These are phyloP conservation scores for button mushroom (Agaricus bisporus) DNA, from an alignment of 768 basidiomycete species.

Conservation along the genomic window DNA sequence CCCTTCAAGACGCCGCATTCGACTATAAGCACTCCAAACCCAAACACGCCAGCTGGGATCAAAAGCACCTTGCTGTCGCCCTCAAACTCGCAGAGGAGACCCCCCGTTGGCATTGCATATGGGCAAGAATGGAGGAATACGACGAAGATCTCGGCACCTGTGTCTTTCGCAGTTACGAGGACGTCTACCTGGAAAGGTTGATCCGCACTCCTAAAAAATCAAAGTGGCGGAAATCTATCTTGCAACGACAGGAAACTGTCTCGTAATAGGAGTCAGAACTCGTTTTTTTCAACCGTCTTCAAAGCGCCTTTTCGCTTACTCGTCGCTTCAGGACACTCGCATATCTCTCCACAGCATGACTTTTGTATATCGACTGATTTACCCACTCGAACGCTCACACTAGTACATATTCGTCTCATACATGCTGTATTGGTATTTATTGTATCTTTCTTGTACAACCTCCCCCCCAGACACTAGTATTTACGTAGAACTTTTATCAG, in stretches of 20 bases:
- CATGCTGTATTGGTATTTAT: neutral
- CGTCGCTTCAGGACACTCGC: neutral
- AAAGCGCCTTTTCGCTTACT: neutral
- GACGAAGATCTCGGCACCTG: constrained; percentile 33
- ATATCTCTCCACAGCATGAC: neutral
- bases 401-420: neutral
- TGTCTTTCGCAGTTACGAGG: constrained; percentile 53
- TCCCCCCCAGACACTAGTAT: neutral
- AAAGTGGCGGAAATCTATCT: constrained; percentile 20
- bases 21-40: constrained; percentile 27
- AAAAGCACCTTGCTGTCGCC: constrained; percentile 42
- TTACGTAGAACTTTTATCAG: neutral
- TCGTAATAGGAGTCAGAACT: neutral
- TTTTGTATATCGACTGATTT: neutral
- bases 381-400: neutral
- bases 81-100: constrained; percentile 44
- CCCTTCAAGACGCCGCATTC: constrained; percentile 55
- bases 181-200: constrained; percentile 48
- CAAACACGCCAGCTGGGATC: constrained; percentile 32
- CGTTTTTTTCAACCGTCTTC: neutral
- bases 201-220: constrained; percentile 31
- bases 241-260: neutral
- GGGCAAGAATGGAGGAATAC: constrained; percentile 53
- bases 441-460: constrained; percentile 5
- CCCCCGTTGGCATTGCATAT: constrained; percentile 54